phyloP scores from a whole-genome alignment of 208 protist species.

The Leishmania mexicana region DNA sequence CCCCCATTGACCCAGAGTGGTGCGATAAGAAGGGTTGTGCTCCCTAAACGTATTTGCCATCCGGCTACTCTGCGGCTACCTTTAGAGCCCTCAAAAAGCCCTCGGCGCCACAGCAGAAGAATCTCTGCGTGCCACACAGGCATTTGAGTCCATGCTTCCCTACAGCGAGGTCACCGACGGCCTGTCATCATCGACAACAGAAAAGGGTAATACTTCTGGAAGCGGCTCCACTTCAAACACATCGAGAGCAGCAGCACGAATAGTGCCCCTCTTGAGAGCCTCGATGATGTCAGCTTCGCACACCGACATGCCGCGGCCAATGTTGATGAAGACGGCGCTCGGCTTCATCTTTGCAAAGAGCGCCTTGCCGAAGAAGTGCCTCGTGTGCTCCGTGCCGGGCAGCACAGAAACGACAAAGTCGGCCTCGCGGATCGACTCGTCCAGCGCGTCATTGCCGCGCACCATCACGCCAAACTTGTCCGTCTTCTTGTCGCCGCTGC shows the following conservation, averaged over 20 bases:
- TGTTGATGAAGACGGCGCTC: conserved; percentile 87
- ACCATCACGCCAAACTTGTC: conserved; percentile 71
- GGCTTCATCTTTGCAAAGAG: conserved; percentile 83
- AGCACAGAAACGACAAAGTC: conserved; percentile 89
- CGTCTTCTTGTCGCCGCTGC: conserved; percentile 30
- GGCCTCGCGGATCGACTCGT: conserved; percentile 58
- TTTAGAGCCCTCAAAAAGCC: too few relatives aligned
- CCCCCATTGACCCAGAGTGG: too few relatives aligned
- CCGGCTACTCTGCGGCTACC: too few relatives aligned
- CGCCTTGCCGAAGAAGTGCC: conserved; percentile 79
- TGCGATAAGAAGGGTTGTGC: too few relatives aligned
- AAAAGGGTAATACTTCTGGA: background rate
- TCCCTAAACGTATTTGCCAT: too few relatives aligned
- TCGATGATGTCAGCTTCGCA: conserved; percentile 62
- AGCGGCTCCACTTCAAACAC: conserved; percentile 84
- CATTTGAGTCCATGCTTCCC: too few relatives aligned
- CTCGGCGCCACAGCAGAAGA: too few relatives aligned
- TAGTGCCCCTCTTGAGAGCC: conserved; percentile 59
- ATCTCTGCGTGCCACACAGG: too few relatives aligned
- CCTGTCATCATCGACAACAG: too few relatives aligned
- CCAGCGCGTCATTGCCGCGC: conserved; percentile 41
- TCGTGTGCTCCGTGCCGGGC: conserved; percentile 65
- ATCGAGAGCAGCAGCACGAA: conserved; percentile 77
- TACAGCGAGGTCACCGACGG: too few relatives aligned
- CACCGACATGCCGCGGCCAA: conserved; percentile 77